Evolutionary conservation across 208 protist species (phyloP).

Genomic region (Leishmania aethiopica): DNA sequence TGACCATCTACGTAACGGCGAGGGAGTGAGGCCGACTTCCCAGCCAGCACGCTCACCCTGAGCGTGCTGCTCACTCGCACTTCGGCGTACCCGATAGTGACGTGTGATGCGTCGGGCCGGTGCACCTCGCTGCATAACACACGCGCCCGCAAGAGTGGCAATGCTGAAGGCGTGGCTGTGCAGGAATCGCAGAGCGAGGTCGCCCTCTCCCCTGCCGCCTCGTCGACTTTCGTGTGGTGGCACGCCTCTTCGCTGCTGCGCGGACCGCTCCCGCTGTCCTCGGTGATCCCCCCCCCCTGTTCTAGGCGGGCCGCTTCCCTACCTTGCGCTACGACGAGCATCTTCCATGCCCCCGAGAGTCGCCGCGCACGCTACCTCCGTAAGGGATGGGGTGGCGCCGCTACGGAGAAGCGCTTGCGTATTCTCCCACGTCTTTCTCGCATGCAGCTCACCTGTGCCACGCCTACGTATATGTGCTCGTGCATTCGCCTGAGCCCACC

Average conservation of each 20-base stretch:
- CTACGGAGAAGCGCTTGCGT: neutral
- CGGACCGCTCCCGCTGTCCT: neutral
- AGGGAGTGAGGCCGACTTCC: constrained; percentile 11
- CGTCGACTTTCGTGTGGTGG: neutral
- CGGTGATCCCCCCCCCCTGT: neutral
- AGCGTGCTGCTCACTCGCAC: neutral
- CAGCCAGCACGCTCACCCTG: neutral
- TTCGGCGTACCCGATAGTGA: neutral
- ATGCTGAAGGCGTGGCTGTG: neutral
- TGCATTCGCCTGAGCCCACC: neutral
- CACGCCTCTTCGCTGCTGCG: neutral
- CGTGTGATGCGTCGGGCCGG: neutral
- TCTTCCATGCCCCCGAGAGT: neutral
- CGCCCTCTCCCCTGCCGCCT: neutral
- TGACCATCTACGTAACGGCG: constrained; percentile 68
- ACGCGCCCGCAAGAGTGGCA: neutral
- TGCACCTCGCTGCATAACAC: neutral
- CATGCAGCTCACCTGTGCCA: neutral
- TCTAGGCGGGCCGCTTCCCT: neutral
- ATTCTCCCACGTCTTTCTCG: neutral
- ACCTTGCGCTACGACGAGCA: neutral
- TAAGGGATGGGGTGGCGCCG: neutral
- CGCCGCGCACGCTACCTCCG: neutral
- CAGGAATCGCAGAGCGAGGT: neutral
- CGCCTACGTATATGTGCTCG: neutral